Evolutionary conservation across 257 asterid species (phyloP).

Genomic region (Leptodermis oblonga): DNA sequence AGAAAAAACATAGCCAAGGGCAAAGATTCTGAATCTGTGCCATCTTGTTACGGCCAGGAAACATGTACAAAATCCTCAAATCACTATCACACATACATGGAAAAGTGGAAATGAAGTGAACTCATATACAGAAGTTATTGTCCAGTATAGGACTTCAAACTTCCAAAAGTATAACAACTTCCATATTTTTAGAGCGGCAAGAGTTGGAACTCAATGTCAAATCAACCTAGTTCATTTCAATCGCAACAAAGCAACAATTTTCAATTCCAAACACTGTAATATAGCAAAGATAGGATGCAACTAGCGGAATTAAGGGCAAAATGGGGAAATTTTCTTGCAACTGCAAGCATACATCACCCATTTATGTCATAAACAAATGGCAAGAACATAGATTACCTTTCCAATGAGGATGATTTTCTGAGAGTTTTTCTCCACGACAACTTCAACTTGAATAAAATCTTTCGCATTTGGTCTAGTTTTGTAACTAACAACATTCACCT

Average conservation of each 20-base stretch:
- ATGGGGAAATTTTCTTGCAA: neutral
- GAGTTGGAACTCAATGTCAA: neutral
- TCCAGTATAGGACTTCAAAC: neutral
- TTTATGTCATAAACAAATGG: neutral
- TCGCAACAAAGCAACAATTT: neutral
- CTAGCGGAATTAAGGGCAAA: neutral
- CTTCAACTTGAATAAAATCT: conserved; percentile 93
- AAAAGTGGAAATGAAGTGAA: neutral
- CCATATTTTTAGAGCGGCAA: neutral
- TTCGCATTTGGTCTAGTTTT: conserved; percentile 81
- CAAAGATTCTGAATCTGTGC: neutral
- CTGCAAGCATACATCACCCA: neutral
- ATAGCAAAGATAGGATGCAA: neutral
- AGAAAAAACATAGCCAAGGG: neutral
- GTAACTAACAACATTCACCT: conserved; percentile 85
- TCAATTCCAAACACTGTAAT: neutral
- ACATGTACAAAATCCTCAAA: neutral
- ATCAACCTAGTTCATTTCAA: neutral
- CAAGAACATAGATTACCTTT: conserved; percentile 42
- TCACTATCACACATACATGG: neutral
- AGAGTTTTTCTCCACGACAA: conserved; percentile 85
- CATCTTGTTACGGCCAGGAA: neutral
- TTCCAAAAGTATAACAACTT: neutral
- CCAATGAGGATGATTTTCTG: conserved; percentile 94
- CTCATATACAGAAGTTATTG: neutral